Evolutionary conservation across 129 eudicot species (phyloP), one percentile per base, ranked within the genome.

Genomic region (Pittosporum tobira): DNA sequence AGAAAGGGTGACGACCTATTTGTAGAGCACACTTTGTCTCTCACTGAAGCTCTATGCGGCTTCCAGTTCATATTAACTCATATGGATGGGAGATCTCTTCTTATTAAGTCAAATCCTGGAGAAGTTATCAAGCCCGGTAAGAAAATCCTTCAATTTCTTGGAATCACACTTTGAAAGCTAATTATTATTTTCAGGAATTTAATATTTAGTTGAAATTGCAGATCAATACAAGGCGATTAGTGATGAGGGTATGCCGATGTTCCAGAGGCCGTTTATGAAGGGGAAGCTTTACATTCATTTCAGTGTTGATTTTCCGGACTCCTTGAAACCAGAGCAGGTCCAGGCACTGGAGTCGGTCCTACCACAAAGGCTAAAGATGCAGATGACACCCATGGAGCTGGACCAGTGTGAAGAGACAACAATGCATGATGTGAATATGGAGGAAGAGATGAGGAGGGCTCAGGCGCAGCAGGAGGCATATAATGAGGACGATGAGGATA

Each of bases 391-490:
- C 2, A 78, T 75, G 81, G 95, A 85, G 69, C 26, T 85, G 52
- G 95, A 85, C n/a, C 86, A 85, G 48, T 85, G 95, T 6, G 95
- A 81, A 60, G 95, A 85, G 66, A 81, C 95, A 0, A 85, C 89
- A 1, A 40, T 81, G 25, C 89, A 85, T 49, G 94, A 85, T 59
- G 89, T 85, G 6, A 81, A 81, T 68, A 81, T 85, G 9, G 86
- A 81, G 62, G 95, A 85, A 27, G 94, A 85, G 69, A 85, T 81
- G 94, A 74, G 89, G 49, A 75, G 94, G 55, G 88, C 80, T 38
- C 69, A 49, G 30, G 63, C 45, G 9, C 70, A 77, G 9, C 94
- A 85, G 16, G 88, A 85, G 61, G 94, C 94, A 13, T 81, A 85
- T 6, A 86, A 85, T 27, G 95, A 85, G 69, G 94, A 85, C 47